Evolutionary conservation across 495 filamentous ascomycete genomes (phyloP).

Genomic region (Xylaria nigripes): DNA sequence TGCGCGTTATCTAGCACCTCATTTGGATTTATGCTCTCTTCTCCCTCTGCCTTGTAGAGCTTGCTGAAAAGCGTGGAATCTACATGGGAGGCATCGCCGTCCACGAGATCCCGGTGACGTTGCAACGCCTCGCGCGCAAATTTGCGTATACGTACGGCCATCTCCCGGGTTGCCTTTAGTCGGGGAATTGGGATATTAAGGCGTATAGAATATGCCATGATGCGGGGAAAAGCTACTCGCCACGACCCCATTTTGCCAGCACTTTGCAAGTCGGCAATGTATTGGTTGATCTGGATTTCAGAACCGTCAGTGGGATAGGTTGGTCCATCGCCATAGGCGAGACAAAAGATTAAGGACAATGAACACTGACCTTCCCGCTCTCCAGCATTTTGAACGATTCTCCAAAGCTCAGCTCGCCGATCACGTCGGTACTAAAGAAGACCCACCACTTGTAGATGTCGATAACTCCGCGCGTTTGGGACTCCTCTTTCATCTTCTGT

Average conservation of each 20-base stretch:
- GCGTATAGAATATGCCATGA: constrained; percentile 13
- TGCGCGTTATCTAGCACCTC: constrained; percentile 39
- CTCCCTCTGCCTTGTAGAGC: constrained; percentile 31
- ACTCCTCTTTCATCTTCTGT: constrained; percentile 28
- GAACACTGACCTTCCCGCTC: constrained; percentile 30
- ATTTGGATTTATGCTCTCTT: constrained; percentile 25
- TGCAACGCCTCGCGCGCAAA: constrained; percentile 33
- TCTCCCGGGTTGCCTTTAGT: not conserved
- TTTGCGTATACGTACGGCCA: not conserved
- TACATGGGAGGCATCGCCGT: constrained; percentile 26
- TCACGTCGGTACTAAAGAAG: constrained; percentile 49
- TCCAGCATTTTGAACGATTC: constrained; percentile 48
- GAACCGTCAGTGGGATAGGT: too few species aligned
- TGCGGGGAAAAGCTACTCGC: constrained; percentile 29
- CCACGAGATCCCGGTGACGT: constrained; percentile 33
- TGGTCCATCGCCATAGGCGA: too few species aligned
- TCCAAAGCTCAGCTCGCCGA: constrained; percentile 47
- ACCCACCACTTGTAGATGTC: constrained; percentile 51
- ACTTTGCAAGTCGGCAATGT: constrained; percentile 30
- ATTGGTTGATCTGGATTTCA: constrained; percentile 33
- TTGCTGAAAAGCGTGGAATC: constrained; percentile 44
- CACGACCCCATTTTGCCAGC: constrained; percentile 24
- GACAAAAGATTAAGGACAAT: too few species aligned
- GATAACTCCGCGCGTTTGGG: constrained; percentile 18
- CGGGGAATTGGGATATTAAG: constrained; percentile 6